Percentiles rank a stretch among this genome's conserved stretches.
phyloP scores from a whole-genome alignment of 495 filamentous ascomycete genomes.

The Halenospora varia region DNA sequence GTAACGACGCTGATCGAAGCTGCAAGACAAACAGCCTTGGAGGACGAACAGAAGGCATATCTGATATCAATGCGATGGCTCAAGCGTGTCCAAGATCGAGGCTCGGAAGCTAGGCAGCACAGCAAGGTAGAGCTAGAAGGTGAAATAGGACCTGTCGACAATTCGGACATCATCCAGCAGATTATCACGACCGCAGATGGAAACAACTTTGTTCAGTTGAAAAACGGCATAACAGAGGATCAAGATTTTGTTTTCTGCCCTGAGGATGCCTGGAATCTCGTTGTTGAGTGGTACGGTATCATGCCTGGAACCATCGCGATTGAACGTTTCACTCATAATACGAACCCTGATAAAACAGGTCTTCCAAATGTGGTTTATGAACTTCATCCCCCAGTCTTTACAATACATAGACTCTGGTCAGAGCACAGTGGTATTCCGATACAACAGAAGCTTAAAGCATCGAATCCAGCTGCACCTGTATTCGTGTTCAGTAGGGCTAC shows the following conservation, averaged over 20 bases:
- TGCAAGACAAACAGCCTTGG: slow-evolving; percentile 43
- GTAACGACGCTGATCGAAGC: slow-evolving; percentile 60
- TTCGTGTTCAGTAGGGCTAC: slow-evolving; percentile 66
- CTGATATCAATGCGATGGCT: slow-evolving; percentile 81
- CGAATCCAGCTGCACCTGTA: slow-evolving; percentile 52
- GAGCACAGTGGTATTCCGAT: slow-evolving; percentile 50
- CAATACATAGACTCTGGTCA: slow-evolving; percentile 71
- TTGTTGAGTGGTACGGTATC: slow-evolving; percentile 79
- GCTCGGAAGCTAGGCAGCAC: slow-evolving; percentile 47
- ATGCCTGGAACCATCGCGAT: slow-evolving; percentile 68
- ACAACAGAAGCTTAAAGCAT: slow-evolving; percentile 50
- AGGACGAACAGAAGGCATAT: slow-evolving; percentile 71
- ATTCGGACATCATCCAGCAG: slow-evolving; percentile 61
- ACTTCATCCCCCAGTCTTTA: slow-evolving; percentile 80
- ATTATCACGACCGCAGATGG: slow-evolving; percentile 40
- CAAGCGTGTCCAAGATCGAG: slow-evolving; percentile 64
- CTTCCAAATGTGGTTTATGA: slow-evolving; percentile 75
- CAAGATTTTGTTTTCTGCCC: slow-evolving; percentile 80
- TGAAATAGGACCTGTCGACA: slow-evolving; percentile 80
- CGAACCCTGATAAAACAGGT: slow-evolving; percentile 47
- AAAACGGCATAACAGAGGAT: slow-evolving; percentile 61
- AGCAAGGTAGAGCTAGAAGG: slow-evolving; percentile 60
- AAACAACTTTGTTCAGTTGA: slow-evolving; percentile 67
- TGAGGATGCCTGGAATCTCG: slow-evolving; percentile 71
- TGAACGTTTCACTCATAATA: slow-evolving; percentile 73